Base-by-base conservation (phyloP, 1,284 basidiomycete genomes). In the Leccinum variabile region DNA sequence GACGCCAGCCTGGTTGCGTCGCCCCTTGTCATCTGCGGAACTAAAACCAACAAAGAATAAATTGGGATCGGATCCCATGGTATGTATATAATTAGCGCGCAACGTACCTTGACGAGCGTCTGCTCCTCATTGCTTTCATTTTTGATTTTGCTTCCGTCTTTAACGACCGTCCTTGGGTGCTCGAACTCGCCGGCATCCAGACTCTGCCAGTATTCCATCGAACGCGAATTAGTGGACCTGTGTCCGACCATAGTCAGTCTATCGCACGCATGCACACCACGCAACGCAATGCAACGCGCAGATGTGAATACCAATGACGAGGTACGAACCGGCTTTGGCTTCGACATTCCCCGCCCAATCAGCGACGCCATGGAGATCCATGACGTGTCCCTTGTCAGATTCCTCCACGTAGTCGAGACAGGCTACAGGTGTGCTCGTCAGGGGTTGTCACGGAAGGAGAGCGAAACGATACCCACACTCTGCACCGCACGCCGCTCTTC, bases 241-340 rank as follows among this genome's bases (percentile, higher is more conserved):
- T 54, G 59, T 41, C 68, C 71, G 25, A 3, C 18, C 35, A 6
- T 28, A 9, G 9, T 66, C 41, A 70, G 30, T 32, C 50, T n/a
- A 53, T 18, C 5, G 18, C 11, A 1, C 18, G 2, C 14, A 46
- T 11, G 16, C 18, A 46, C 44, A 46, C 44, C 22, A n/a, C 9
- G 41, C 16, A n/a, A 39, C 14, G 37, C 37, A 44, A 44, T 44
- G 18, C 18, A 46, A 46, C 10, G 18, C 18, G 10, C 5, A 10
- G 18, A 11, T 18, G 41, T 44, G 9, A n/a, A 44, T 44, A 44
- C 9, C n/a, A 10, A 46, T 46, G 18, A 46, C 44, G 18, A 46
- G 14, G 46, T 37, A 57, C 65, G 13, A 13, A 72, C 70, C 55
- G 67, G 28, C 68, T 67, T 18, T 52, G 46, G 14, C 52, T 53